Evolutionary conservation across 1,284 basidiomycete species (phyloP).

Genomic region (Erythrobasidium hasegawianum): DNA sequence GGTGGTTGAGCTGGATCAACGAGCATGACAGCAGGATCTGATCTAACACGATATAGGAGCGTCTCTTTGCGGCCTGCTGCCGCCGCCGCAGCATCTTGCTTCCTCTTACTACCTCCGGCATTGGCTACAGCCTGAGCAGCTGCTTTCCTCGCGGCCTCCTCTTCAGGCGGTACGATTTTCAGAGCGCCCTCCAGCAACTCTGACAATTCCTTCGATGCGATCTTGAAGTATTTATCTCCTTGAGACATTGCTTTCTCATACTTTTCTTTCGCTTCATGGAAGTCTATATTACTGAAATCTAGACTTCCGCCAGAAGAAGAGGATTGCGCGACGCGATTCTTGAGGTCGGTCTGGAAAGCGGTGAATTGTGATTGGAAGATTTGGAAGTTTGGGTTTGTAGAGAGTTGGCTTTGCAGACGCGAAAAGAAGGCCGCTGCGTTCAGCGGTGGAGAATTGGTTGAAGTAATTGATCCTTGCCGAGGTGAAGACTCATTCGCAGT

Average conservation of each 20-base stretch:
- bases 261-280: constrained; percentile 26
- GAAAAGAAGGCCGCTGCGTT: constrained; percentile 42
- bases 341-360: constrained; percentile 25
- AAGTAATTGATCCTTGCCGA: not conserved
- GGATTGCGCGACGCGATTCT: constrained; percentile 7
- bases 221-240: constrained; percentile 41
- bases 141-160: constrained; percentile 7
- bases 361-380: constrained; percentile 20
- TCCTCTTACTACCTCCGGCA: constrained; percentile 33
- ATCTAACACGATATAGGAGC: constrained; percentile 66
- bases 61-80: constrained; percentile 68
- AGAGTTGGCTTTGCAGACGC: constrained; percentile 32
- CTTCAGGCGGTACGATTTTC: constrained; percentile 36
- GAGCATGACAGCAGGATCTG: constrained; percentile 69
- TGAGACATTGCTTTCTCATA: constrained; percentile 32
- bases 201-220: constrained; percentile 41
- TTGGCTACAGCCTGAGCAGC: constrained; percentile 47
- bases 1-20: constrained; percentile 61
- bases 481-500: constrained; percentile 6
- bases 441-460: constrained; percentile 27
- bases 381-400: constrained; percentile 35
- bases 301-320: not conserved
- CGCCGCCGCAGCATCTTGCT: constrained; percentile 56
- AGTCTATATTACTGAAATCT: constrained; percentile 38
- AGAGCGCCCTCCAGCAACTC: constrained; percentile 39